phyloP scores from a whole-genome alignment of 805 yeast species.

The Kuraishia hungarica region DNA sequence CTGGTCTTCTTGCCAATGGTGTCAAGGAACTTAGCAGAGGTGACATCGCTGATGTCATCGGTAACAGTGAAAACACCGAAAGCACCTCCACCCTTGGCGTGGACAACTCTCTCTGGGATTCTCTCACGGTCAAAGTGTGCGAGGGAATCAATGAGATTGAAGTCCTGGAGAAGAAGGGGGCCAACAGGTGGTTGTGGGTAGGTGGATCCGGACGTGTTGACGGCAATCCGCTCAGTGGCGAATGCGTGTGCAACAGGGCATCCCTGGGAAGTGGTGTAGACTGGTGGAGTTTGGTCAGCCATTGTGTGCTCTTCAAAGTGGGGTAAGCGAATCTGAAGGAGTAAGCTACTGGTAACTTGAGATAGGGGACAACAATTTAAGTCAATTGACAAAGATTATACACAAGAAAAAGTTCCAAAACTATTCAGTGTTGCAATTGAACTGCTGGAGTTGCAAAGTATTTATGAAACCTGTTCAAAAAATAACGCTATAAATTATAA shows the following conservation, averaged over 20 bases:
- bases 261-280: conserved; percentile 66
- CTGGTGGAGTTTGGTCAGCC: conserved; percentile 30
- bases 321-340: no score
- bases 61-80: conserved; percentile 82
- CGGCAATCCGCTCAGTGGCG: conserved; percentile 67
- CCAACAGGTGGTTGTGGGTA: conserved; percentile 35
- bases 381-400: no score
- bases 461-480: not conserved
- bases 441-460: not conserved
- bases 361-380: no score
- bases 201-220: conserved; percentile 27
- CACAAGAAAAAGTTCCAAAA: no score
- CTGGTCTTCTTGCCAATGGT: conserved; percentile 75
- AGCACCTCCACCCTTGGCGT: conserved; percentile 92
- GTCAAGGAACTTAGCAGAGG: conserved; percentile 62
- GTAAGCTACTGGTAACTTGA: no score
- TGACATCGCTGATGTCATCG: conserved; percentile 70
- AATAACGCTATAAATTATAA: not conserved
- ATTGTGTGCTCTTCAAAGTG: not conserved
- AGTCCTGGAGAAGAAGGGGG: conserved; percentile 75
- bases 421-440: not conserved
- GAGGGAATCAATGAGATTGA: conserved; percentile 67
- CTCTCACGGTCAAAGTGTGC: conserved; percentile 89
- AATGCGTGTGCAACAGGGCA: conserved; percentile 70
- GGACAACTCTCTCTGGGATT: conserved; percentile 89